Evolutionary conservation across 1,284 basidiomycete genomes (phyloP).

Genomic region (Trichosporon faecale): DNA sequence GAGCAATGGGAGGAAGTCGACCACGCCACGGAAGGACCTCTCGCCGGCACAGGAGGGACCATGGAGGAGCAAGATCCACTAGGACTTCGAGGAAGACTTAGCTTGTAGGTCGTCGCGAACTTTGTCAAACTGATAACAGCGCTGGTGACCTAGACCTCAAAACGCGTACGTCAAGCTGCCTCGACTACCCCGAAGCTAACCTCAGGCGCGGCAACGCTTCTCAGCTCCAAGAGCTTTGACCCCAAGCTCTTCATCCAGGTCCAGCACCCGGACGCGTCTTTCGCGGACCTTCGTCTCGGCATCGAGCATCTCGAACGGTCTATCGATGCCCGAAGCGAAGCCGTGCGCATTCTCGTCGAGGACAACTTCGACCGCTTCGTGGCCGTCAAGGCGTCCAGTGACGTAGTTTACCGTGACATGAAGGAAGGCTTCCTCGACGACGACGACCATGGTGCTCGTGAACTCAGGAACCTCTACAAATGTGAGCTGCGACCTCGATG

Average conservation of each 20-base stretch:
- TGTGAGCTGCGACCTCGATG: conserved; percentile 55
- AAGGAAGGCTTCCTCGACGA: conserved; percentile 75
- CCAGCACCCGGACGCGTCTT: conserved; percentile 93
- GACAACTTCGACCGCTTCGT: conserved; percentile 99
- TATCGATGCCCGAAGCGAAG: conserved; percentile 85
- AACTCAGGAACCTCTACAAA: conserved; percentile 78
- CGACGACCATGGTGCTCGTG: conserved; percentile 78
- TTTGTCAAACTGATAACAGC: conserved; percentile 22
- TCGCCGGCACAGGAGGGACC: conserved; percentile 41
- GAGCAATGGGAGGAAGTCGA: conserved; percentile 51
- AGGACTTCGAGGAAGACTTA: conserved; percentile 41
- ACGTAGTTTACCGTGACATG: conserved; percentile 92
- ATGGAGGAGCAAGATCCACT: conserved; percentile 51
- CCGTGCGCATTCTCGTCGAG: conserved; percentile 89
- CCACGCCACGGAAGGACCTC: conserved; percentile 47
- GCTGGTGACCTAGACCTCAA: conserved; percentile 41
- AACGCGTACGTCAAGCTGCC: conserved; percentile 37
- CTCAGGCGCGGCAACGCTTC: conserved; percentile 71
- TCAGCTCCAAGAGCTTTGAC: conserved; percentile 92
- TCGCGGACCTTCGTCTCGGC: conserved; percentile 79
- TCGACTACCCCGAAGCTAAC: not conserved
- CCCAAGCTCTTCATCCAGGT: conserved; percentile 88
- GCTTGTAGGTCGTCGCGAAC: conserved; percentile 33
- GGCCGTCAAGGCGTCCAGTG: conserved; percentile 92
- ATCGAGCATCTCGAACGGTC: conserved; percentile 68